Evolutionary conservation across 768 basidiomycete species (phyloP).

Genomic region (Xanthoconium purpureum): DNA sequence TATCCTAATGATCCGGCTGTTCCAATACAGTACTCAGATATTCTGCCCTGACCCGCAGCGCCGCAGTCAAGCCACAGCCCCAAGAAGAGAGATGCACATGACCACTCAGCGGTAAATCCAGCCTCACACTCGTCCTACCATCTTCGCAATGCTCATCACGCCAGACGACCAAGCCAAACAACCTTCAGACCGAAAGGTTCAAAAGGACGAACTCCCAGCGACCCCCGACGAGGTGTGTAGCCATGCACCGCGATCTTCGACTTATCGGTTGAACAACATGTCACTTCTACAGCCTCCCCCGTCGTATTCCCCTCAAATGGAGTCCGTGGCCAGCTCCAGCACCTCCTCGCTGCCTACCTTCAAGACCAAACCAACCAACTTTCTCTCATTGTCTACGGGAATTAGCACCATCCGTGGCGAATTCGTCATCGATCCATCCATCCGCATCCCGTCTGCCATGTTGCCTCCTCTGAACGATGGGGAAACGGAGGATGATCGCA

Average conservation of each 20-base stretch:
- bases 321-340: not conserved
- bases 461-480: constrained; percentile 37
- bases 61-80: not conserved
- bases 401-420: constrained; percentile 17
- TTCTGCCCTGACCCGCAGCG: no score
- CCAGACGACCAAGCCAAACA: not conserved
- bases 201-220: no score
- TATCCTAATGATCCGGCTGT: no score
- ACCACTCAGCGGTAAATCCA: not conserved
- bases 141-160: constrained; percentile 3
- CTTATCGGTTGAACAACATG: not conserved
- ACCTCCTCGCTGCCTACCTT: not conserved
- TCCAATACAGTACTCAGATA: no score
- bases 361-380: constrained; percentile 31
- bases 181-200: not conserved
- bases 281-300: constrained; percentile 21
- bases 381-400: constrained; percentile 12
- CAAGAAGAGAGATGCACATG: not conserved
- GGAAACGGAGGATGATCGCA: constrained; percentile 39
- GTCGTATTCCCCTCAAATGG: constrained; percentile 12
- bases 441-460: constrained; percentile 37
- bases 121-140: no score
- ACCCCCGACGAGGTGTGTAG: constrained; percentile 6
- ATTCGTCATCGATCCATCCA: constrained; percentile 44
- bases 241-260: no score